Evolutionary conservation across 177 flowering plant genomes (phyloP), one percentile per base, ranked within the genome.

Genomic region (Vitis hybrid): DNA sequence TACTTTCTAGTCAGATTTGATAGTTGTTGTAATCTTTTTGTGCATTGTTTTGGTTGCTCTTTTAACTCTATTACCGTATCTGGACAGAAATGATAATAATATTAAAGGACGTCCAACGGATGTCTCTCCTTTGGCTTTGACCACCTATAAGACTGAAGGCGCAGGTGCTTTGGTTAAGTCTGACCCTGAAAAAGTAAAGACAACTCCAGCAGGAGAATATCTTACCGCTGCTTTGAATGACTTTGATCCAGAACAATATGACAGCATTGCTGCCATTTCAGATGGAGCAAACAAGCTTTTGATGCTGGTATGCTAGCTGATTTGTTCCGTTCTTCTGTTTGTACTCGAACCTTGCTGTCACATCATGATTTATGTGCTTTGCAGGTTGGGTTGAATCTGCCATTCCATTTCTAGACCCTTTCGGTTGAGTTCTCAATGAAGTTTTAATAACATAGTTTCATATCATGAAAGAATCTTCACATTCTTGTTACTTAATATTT

Each of bases 251-350:
- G 99, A 93, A 5, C 98, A 90, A 60, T 88, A 85, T 80, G 98
- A 93, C 65, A 81, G 97, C 72, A 89, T 87, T 77, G 99, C 99
- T 63, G 89, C 98, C 33, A 83, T 96, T 75, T 89, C 99, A 51
- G 99, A 96, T 86, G 99, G 99, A 59, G 98, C 98, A 75, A 96
- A 96, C 83, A 96, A 96, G 80, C 97, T 96, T 65, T 82, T 96
- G 79, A 96, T 96, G 99, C 86, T 93, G 95, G 99, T 96, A 89
- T 48, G 63, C 19, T 62, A 70, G 18, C 21, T 33, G 4, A 33
- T 15, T 59, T 21, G 15, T 52, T 66, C 19, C 13, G 10, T 53
- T 56, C 8, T 29, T 64, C n/a, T 5, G 14, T 55, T 26, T 45
- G 33, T 16, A 53, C 8, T 19, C 39, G 16, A 66, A 52, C 10